Base-by-base conservation (phyloP, 108 stramenopile species). In the Fragilaria crotonensis region DNA sequence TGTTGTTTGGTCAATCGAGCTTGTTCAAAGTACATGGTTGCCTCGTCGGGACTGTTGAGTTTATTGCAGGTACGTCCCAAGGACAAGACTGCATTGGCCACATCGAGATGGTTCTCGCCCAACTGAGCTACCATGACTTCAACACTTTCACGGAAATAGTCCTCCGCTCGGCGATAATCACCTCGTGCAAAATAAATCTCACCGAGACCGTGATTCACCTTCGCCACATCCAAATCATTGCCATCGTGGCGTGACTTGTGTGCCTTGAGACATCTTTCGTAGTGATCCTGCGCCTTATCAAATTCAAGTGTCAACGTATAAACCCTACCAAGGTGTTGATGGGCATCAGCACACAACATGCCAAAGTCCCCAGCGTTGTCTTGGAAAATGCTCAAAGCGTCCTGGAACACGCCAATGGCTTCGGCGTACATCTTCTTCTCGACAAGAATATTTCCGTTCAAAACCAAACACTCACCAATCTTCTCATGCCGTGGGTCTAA, bases 381-480 rank as follows among this genome's bases (percentile, higher is more conserved):
- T 23, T 33, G 41, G 48, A 62, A 70, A 51, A 75, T 75, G 25
- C 46, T 33, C 45, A 64, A 48, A 17, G 78, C 73, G 30, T 79
- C 73, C 19, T 57, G 31, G 41, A 68, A 79, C 21, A 48, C 52
- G 7, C 62, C 32, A 27, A 79, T 52, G 0, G 78, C 46, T 29
- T 49, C 55, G 28, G 23, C 22, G 36, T 66, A 33, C 19, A 71
- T 54, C 22, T 53, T 26, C 22, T 49, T 45, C 21, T n/a, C 26
- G 45, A 60, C 54, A 33, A 74, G 52, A 11, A 72, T 29, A n/a
- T 47, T 30, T 4, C 70, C 77, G 11, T 60, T 36, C 22, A 54
- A 51, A 30, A 74, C 50, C 7, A 75, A 54, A 45, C 60, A 60
- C 36, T 79, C 73, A 3, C 70, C 73, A 48, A 79, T 68, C 21